A percentile compares a stretch with the other conserved stretches of the same genome.
phyloP scores from a whole-genome alignment of 1,139 yeast species.

The Hansenula sp. region DNA sequence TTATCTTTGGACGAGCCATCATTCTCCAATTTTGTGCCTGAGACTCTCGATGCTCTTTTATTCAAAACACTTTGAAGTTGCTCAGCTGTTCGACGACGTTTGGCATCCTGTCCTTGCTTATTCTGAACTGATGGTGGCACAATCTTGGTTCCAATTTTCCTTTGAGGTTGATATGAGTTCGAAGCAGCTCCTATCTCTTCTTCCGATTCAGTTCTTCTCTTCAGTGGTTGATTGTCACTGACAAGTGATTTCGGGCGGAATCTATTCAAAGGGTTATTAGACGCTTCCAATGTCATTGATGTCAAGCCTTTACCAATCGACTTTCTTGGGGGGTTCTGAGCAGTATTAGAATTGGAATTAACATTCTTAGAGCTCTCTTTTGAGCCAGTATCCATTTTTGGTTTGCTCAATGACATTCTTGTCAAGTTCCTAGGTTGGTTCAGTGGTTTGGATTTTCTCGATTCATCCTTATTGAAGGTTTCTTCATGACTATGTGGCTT shows the following conservation, averaged over 20 bases:
- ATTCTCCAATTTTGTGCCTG: conserved; percentile 4
- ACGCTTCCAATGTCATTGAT: conserved; percentile 15
- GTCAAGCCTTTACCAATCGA: conserved; percentile 19
- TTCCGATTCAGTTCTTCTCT: conserved; percentile 20
- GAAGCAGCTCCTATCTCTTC: conserved; percentile 11
- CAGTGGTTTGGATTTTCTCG: not conserved
- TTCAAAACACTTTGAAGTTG: conserved; percentile 16
- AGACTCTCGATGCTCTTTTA: conserved; percentile 19
- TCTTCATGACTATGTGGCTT: too few species aligned
- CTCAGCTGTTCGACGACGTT: conserved; percentile 23
- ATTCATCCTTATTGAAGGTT: not conserved
- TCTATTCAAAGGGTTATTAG: conserved; percentile 8
- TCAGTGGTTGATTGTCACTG: conserved; percentile 13
- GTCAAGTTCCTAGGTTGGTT: conserved; percentile 14
- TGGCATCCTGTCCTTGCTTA: conserved; percentile 17
- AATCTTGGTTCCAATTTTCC: conserved; percentile 22
- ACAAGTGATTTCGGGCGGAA: conserved; percentile 17
- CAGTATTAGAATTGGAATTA: not conserved
- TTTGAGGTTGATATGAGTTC: conserved; percentile 13
- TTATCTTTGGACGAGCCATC: not conserved
- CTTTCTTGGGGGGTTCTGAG: conserved; percentile 14
- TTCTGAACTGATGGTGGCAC: conserved; percentile 16
- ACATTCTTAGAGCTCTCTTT: too few species aligned
- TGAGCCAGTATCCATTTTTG: conserved; percentile 1
- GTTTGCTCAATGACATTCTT: conserved; percentile 19